Evolutionary conservation across 768 basidiomycete genomes (phyloP).

Genomic region (Leccinum boreale): DNA sequence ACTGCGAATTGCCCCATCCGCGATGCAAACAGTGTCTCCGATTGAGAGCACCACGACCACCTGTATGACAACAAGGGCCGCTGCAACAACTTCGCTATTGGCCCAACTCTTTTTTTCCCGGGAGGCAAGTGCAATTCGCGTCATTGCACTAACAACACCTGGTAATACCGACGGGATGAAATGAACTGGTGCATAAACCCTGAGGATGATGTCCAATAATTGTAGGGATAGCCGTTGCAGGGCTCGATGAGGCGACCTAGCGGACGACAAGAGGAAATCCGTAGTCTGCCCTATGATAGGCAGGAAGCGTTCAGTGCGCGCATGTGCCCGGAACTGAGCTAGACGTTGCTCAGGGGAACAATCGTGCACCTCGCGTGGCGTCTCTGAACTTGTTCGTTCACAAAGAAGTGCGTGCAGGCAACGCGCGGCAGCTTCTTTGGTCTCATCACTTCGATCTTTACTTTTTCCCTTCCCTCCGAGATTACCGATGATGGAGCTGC

Average conservation of each 20-base stretch:
- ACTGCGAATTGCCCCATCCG: slow-evolving; percentile 53
- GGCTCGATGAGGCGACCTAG: slow-evolving; percentile 53
- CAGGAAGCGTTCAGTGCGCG: slow-evolving; percentile 50
- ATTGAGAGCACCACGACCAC: slow-evolving; percentile 53
- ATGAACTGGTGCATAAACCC: slow-evolving; percentile 45
- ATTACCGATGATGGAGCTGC: slow-evolving; percentile 59
- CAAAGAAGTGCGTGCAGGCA: slow-evolving; percentile 67
- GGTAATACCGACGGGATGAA: slow-evolving; percentile 73
- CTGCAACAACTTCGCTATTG: slow-evolving; percentile 63
- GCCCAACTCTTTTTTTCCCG: slow-evolving; percentile 62
- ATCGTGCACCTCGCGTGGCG: slow-evolving; percentile 27
- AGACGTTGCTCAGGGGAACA: slow-evolving; percentile 29
- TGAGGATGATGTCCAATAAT: slow-evolving; percentile 51
- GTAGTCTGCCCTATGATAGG: slow-evolving; percentile 84
- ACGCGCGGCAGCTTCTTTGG: slow-evolving; percentile 66
- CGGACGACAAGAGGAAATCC: slow-evolving; percentile 60
- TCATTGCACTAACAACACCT: slow-evolving; percentile 76
- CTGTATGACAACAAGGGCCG: slow-evolving; percentile 57
- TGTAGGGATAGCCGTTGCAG: slow-evolving; percentile 66
- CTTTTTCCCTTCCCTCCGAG: slow-evolving; percentile 66
- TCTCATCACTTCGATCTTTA: slow-evolving; percentile 75
- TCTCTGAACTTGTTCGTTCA: slow-evolving; percentile 43
- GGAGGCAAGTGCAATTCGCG: slow-evolving; percentile 61
- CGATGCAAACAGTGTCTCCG: slow-evolving; percentile 63
- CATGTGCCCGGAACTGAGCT: slow-evolving; percentile 37